Conservation (phyloP, 2,329 filamentous ascomycete genomes). For the Verticillium nonalfalfae region DNA sequence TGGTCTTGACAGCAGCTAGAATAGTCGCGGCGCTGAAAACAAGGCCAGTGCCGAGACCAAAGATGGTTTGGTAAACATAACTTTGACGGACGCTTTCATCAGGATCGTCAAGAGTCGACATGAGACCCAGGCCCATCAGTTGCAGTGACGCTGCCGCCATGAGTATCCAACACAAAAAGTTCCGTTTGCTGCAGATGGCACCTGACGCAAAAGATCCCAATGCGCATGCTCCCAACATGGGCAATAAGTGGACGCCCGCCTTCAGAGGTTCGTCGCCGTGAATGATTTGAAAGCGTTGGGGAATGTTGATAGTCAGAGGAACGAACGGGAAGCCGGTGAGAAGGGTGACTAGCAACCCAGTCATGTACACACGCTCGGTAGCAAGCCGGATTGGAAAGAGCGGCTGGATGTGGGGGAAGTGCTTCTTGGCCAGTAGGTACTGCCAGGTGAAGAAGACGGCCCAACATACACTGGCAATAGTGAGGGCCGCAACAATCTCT, state of each 20-base stretch:
- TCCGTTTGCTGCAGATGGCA: slow-evolving; percentile 43
- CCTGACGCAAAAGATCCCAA: slow-evolving; percentile 51
- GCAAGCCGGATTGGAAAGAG: slow-evolving; percentile 48
- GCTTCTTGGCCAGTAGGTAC: slow-evolving; percentile 30
- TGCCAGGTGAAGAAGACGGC: slow-evolving; percentile 46
- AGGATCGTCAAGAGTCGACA: slow-evolving; percentile 33
- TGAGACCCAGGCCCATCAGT: slow-evolving; percentile 42
- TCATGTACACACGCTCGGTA: slow-evolving; percentile 40
- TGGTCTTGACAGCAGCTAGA: slow-evolving; percentile 46
- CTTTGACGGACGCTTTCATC: slow-evolving; percentile 29
- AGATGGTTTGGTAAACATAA: slow-evolving; percentile 49
- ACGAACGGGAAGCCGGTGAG: slow-evolving; percentile 53
- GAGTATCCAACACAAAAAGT: slow-evolving; percentile 46
- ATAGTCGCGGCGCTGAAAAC: slow-evolving; percentile 52
- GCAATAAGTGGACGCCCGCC: slow-evolving; percentile 51
- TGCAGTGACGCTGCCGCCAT: slow-evolving; percentile 44
- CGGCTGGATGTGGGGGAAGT: slow-evolving; percentile 37
- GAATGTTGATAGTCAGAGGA: slow-evolving; percentile 50
- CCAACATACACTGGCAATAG: slow-evolving; percentile 40
- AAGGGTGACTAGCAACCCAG: slow-evolving; percentile 44
- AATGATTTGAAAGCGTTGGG: slow-evolving; percentile 55
- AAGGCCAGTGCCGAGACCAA: slow-evolving; percentile 54
- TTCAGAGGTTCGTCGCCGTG: slow-evolving; percentile 44
- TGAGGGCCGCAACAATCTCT: slow-evolving; percentile 41
- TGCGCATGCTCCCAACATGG: slow-evolving; percentile 50